A percentile compares a stretch with the other conserved stretches of the same genome.
Evolutionary conservation across 306 rosid species (phyloP).

Genomic region (Cicer pinnatifidum): DNA sequence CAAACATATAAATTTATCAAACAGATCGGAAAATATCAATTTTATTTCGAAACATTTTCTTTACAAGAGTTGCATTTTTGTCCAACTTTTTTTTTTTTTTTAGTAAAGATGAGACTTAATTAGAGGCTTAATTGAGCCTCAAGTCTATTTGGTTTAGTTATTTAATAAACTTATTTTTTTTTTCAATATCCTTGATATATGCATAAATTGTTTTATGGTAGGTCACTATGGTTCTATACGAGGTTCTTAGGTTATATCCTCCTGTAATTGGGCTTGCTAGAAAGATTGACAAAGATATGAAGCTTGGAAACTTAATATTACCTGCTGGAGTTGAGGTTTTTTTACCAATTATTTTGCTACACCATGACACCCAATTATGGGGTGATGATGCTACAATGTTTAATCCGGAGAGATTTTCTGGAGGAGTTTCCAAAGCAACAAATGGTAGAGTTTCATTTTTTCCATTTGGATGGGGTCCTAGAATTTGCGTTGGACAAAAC

Average conservation of each 20-base stretch:
- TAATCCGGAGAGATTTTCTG: slow-evolving; percentile 62
- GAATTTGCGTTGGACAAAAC: slow-evolving; percentile 59
- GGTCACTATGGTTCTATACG: slow-evolving; percentile 58
- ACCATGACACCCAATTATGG: slow-evolving; percentile 58
- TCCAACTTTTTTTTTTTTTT: too few species aligned
- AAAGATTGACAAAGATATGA: slow-evolving; percentile 34
- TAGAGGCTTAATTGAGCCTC: too few species aligned
- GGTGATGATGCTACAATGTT: slow-evolving; percentile 61
- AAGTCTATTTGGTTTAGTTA: too few species aligned
- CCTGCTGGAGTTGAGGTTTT: slow-evolving; percentile 49
- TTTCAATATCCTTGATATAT: too few species aligned
- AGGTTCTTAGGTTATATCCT: slow-evolving; percentile 66
- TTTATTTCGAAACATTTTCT: too few species aligned
- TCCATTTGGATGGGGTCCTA: slow-evolving; percentile 59
- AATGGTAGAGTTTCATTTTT: slow-evolving; percentile 48
- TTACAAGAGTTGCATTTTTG: too few species aligned
- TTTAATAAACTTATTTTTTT: too few species aligned
- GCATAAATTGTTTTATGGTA: slow-evolving; percentile 12
- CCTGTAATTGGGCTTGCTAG: background rate
- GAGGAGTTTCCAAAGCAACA: slow-evolving; percentile 56
- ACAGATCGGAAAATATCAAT: too few species aligned
- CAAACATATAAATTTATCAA: too few species aligned
- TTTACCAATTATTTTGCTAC: slow-evolving; percentile 43
- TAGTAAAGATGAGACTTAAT: too few species aligned
- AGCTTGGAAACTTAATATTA: slow-evolving; percentile 48